These are phyloP conservation scores for Aspergillus homomorphus DNA, from an alignment of 495 filamentous ascomycete species.

Conservation along the genomic window DNA sequence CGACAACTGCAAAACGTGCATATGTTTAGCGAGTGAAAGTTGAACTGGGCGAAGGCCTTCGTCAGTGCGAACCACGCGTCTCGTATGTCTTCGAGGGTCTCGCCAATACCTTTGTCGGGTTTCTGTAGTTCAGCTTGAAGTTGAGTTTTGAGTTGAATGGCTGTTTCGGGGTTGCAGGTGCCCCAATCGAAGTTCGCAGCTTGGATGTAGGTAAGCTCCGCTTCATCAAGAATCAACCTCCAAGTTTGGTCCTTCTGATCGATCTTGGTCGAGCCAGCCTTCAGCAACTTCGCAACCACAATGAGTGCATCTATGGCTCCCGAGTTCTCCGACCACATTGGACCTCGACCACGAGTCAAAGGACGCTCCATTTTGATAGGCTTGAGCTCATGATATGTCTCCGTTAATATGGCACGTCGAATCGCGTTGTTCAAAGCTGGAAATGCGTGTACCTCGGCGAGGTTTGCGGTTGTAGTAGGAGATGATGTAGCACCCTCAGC, in stretches of 20 bases:
- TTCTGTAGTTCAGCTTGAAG: slow-evolving; percentile 11
- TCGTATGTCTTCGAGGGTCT: background rate
- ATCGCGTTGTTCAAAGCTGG: background rate
- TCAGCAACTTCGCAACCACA: slow-evolving; percentile 33
- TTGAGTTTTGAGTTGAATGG: slow-evolving; percentile 21
- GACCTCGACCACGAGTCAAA: slow-evolving; percentile 25
- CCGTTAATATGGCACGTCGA: no score
- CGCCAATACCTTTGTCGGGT: background rate
- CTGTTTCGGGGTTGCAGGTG: slow-evolving; percentile 14
- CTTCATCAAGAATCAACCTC: slow-evolving; percentile 13
- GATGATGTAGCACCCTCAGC: no score
- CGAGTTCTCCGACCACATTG: slow-evolving; percentile 23
- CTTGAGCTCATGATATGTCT: no score
- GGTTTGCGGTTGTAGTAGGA: no score
- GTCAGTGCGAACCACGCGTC: background rate
- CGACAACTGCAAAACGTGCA: no score
- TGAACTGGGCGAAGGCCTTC: slow-evolving; percentile 23
- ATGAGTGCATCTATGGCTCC: slow-evolving; percentile 33
- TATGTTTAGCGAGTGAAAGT: slow-evolving; percentile 12
- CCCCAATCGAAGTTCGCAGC: slow-evolving; percentile 36
- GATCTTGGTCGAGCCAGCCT: slow-evolving; percentile 36
- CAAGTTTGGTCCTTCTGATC: slow-evolving; percentile 25
- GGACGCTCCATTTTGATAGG: background rate
- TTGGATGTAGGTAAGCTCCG: slow-evolving; percentile 34
- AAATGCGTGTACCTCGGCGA: no score